Base-by-base conservation (phyloP, 2,329 filamentous ascomycete species). In the Cladosporium sp. region DNA sequence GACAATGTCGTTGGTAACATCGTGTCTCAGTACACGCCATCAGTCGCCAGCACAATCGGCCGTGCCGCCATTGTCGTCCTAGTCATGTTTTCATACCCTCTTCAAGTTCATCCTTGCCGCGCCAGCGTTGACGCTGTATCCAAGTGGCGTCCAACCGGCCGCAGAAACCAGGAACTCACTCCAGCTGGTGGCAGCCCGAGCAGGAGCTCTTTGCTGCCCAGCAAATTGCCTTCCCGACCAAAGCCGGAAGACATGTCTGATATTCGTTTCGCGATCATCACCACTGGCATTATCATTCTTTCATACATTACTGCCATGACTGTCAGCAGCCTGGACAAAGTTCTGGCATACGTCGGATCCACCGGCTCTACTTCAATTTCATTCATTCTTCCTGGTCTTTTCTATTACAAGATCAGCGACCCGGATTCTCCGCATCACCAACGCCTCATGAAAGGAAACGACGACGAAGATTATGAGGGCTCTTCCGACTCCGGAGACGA, bases 381-480 rank as follows among this genome's bases (percentile, higher is more conserved):
- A 55, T 99, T 99, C 67, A 97, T 99, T 58, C 78, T 99, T 0
- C 93, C 93, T 0, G 93, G 93, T 0, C 72, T 99, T 3, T 99
- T 99, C 69, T 99, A 97, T 70, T 99, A 97, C 73, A 97, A 97
- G 71, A 97, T 99, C 54, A 95, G 89, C 11, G 84, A 89, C 19
- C 93, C 93, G 0, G 86, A 96, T 50, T 92, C 88, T 39, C 80
- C 85, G 22, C 83, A 92, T 56, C 90, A 96, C 61, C 92, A 96
- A 66, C 82, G 86, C 12, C 75, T 97, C 8, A 75, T 89, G 56
- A 97, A 97, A 68, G 90, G 93, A 63, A 89, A 96, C 58, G 93
- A 97, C 61, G 88, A 92, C 56, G 83, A 84, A n/a, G 76, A 80
- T 32, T 85, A 87, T 42, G 77, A 77, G 20, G 76, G 77, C 7